Conservation (phyloP, 768 basidiomycete species). For the Pisolithus marmoratus region DNA sequence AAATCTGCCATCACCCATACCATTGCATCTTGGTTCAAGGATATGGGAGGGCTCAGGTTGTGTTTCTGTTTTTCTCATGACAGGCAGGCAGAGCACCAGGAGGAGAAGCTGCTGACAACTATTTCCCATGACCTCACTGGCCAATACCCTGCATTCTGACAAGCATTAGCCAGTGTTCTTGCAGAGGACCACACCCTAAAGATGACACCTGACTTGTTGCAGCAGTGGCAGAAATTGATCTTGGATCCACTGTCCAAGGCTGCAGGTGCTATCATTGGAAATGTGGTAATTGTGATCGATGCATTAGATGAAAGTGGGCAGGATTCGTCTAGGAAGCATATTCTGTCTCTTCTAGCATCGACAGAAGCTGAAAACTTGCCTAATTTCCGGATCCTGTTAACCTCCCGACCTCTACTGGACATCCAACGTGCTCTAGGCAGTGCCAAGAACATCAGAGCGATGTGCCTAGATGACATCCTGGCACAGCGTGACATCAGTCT, state of each 20-base stretch:
- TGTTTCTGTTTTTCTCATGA: not conserved
- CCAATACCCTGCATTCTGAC: not conserved
- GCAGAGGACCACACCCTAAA: not conserved
- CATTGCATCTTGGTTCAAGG: not conserved
- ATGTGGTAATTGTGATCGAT: not conserved
- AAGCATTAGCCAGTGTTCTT: not conserved
- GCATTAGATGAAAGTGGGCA: not conserved
- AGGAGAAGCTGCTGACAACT: not conserved
- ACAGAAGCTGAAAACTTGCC: not conserved
- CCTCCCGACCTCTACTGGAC: not conserved
- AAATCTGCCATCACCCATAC: conserved; percentile 3
- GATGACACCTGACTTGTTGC: not conserved
- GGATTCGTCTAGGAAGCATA: not conserved
- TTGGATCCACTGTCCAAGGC: not conserved
- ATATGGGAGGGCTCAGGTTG: not conserved
- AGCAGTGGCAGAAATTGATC: not conserved
- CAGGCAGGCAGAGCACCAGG: not conserved
- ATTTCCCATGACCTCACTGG: not conserved
- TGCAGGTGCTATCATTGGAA: not conserved
- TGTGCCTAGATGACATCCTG: not conserved
- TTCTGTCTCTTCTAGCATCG: not conserved
- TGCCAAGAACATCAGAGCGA: not conserved
- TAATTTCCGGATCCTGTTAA: not conserved
- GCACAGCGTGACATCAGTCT: not conserved
- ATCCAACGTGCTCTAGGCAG: not conserved